Evolutionary conservation across 352 stramenopile species (phyloP), one percentile per base, ranked within the genome.

Genomic region (Phytophthora rubi): DNA sequence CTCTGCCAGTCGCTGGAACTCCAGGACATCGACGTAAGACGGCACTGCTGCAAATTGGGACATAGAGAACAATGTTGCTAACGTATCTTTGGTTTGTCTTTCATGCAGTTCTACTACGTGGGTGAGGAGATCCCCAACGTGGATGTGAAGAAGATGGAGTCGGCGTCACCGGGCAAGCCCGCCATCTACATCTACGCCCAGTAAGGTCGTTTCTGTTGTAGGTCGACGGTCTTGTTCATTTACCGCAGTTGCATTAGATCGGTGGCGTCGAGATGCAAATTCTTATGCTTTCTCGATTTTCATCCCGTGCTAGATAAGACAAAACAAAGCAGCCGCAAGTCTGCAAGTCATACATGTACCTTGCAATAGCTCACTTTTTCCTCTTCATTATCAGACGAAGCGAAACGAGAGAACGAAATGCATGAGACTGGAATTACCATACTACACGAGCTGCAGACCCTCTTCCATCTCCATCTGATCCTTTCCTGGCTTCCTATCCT

Each of bases 1-100:
- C 72, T 98, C 53, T 76, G 86, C 65, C 85, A 85, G 28, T 94
- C 86, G 75, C 85, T 99, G 15, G 91, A 98, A 61, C 75, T 99
- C 16, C 73, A 95, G 53, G 85, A 94, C 65, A 86, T 97, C 56
- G 74, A 86, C 69, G 81, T 88, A 80, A 32, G 62, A 32, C 42
- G 16, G 10, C 9, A 12, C 33, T 39, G 32, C 28, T 59, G 47
- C 30, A 62, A 35, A 13, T 49, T 28, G 16, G 6, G 13, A 49
- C 26, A 30, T 30, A 9, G 2, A 49, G 15, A 28, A n/a, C 54
- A 12, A 32, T 62, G 42, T 52, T 32, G 52, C 39, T 62, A 30
- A 70, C 52, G 32, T 28, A 26, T 26, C 0, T 37, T 64, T 59
- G 51, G 13, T 37, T 53, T 56, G 3, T 63, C 55, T 37, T 56